Evolutionary conservation across 108 stramenopile genomes (phyloP), one percentile per base, ranked within the genome.

Genomic region (Hondaea fermentalgiana): DNA sequence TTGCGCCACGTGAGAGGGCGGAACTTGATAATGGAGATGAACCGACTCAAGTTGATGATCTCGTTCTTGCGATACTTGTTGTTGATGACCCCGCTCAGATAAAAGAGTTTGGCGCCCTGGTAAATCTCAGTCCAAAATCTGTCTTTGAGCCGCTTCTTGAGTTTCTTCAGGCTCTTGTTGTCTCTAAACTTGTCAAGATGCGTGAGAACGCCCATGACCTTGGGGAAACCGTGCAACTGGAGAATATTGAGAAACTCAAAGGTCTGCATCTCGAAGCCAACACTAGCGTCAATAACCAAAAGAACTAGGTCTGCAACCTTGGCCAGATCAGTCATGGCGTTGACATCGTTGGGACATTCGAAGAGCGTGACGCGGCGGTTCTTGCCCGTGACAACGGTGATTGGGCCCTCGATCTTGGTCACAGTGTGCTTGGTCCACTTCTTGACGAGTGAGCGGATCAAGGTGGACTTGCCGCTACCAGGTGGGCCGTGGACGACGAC

Each of bases 81-180:
- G 92, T 97, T 96, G 45, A 98, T 94, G 44, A 93, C 89, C n/a
- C 99, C 99, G 57, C 93, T 95, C 87, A 99, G 95, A 64, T 97
- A 96, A 88, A 98, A 98, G 95, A 99, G 96, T 90, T 99, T 99
- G 43, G 99, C 99, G 44, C 99, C 98, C 72, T 97, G 95, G 90
- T 98, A 98, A 64, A 98, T 97, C 93, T 99, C 99, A 6, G 97
- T 98, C 98, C 98, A 99, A 90, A 99, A 99, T 58, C 99, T 94
- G 60, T 98, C 95, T 92, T 99, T 99, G 58, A 99, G 89, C 49
- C 93, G 72, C 88, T 98, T 99, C 88, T 97, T 98, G 14, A 97
- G 95, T 87, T 96, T 95, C 8, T 96, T 91, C 76, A 99, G 90
- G 87, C 97, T 94, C 93, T 98, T 98, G 72, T 93, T 91, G 43